Evolutionary conservation across 257 asterid genomes (phyloP).

Genomic region (Solanum chilense): DNA sequence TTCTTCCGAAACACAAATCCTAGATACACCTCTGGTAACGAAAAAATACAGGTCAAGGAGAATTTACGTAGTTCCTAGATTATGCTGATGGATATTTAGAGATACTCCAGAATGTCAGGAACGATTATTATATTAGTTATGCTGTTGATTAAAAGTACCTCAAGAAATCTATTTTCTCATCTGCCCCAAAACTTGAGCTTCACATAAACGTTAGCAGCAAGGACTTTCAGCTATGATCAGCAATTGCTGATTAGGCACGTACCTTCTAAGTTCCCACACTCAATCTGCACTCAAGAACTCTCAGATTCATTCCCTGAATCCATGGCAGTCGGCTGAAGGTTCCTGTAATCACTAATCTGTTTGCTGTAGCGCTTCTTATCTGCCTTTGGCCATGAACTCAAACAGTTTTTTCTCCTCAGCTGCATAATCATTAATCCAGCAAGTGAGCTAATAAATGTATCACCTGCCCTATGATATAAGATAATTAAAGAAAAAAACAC

Average conservation of each 20-base stretch:
- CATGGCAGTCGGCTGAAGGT: conserved; percentile 28
- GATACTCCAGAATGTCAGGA: neutral
- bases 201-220: neutral
- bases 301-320: conserved; percentile 54
- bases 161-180: neutral
- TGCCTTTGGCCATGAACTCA: conserved; percentile 64
- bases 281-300: conserved; percentile 11
- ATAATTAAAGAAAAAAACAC: neutral
- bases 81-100: neutral
- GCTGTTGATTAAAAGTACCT: neutral
- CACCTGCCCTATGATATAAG: neutral
- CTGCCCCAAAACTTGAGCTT: neutral
- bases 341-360: conserved; percentile 58
- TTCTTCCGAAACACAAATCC: neutral
- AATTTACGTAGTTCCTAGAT: neutral
- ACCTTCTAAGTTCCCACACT: neutral
- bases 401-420: conserved; percentile 85
- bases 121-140: neutral
- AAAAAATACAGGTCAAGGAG: neutral
- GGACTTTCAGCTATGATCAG: neutral
- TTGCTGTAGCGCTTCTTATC: conserved; percentile 73
- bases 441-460: neutral
- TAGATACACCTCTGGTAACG: neutral
- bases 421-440: conserved; percentile 10
- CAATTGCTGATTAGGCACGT: neutral